A percentile compares a stretch with the other conserved stretches of the same genome.
phyloP scores from a whole-genome alignment of 768 basidiomycete genomes.

The Bullera alba region DNA sequence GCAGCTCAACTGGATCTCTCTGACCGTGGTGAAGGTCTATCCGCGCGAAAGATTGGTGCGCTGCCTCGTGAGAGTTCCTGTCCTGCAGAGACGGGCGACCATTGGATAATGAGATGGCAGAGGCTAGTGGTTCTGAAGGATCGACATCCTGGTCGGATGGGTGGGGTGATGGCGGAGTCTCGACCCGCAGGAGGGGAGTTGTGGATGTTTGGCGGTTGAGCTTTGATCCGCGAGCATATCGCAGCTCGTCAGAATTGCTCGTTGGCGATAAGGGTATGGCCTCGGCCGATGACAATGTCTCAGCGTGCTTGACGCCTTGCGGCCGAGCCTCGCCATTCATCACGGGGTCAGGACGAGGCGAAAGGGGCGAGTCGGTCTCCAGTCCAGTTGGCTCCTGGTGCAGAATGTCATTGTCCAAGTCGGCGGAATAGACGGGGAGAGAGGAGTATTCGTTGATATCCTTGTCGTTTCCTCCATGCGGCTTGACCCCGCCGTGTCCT shows the following conservation, averaged over 20 bases:
- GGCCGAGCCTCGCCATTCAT: no score
- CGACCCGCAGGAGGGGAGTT: neutral
- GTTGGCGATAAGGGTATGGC: neutral
- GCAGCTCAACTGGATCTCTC: slow-evolving; percentile 53
- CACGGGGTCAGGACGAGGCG: no score
- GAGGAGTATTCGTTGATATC: slow-evolving; percentile 6
- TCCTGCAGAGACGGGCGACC: neutral
- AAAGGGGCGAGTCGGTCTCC: neutral
- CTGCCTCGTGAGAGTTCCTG: neutral
- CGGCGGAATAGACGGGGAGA: slow-evolving; percentile 9
- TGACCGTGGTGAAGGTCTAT: neutral
- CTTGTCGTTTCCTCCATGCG: neutral
- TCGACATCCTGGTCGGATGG: neutral
- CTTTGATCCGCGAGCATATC: no score
- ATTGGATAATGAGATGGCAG: neutral
- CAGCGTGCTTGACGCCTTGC: no score
- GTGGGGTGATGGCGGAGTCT: neutral
- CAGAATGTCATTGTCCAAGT: neutral
- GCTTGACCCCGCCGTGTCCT: slow-evolving; percentile 27
- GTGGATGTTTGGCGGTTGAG: slow-evolving; percentile 17
- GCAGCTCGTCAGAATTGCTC: no score
- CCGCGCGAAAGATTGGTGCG: neutral
- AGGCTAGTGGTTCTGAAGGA: neutral
- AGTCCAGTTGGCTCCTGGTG: neutral
- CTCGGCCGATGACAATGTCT: neutral